Evolutionary conservation across 164 flowering plant species (phyloP).

Genomic region (Magnolia officinalis): DNA sequence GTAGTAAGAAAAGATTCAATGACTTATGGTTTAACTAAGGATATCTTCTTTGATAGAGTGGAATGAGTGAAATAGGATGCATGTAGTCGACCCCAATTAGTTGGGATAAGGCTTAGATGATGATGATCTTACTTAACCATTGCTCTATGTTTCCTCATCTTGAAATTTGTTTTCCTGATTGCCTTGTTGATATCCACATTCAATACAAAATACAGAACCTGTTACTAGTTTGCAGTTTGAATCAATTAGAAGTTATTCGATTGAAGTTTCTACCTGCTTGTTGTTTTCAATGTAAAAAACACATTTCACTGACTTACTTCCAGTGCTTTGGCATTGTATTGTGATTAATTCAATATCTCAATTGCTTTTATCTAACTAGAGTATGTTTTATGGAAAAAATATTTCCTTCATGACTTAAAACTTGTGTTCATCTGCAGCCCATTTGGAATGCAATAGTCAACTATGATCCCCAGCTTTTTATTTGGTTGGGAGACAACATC

Average conservation of each 20-base stretch:
- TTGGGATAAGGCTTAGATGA: too few relatives aligned
- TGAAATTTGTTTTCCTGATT: background rate
- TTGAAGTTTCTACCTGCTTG: background rate
- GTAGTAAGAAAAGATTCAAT: too few relatives aligned
- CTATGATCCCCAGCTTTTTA: conserved; percentile 63
- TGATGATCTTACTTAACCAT: too few relatives aligned
- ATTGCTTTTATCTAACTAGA: too few relatives aligned
- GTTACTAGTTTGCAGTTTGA: background rate
- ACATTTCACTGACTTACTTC: background rate
- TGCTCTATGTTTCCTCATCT: background rate
- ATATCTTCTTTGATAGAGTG: too few relatives aligned
- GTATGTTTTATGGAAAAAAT: background rate
- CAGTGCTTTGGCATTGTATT: too few relatives aligned
- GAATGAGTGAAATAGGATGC: too few relatives aligned
- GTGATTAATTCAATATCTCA: too few relatives aligned
- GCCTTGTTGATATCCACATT: background rate
- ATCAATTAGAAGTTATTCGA: background rate
- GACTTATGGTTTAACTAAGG: too few relatives aligned
- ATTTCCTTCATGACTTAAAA: background rate
- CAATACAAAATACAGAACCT: background rate
- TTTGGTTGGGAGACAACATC: conserved; percentile 83
- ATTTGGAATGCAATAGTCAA: conserved; percentile 60
- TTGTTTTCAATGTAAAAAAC: background rate
- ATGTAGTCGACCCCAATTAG: too few relatives aligned
- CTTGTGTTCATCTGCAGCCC: conserved; percentile 40